phyloP scores from a whole-genome alignment of 257 asterid species.

The Capsicum pubescens region DNA sequence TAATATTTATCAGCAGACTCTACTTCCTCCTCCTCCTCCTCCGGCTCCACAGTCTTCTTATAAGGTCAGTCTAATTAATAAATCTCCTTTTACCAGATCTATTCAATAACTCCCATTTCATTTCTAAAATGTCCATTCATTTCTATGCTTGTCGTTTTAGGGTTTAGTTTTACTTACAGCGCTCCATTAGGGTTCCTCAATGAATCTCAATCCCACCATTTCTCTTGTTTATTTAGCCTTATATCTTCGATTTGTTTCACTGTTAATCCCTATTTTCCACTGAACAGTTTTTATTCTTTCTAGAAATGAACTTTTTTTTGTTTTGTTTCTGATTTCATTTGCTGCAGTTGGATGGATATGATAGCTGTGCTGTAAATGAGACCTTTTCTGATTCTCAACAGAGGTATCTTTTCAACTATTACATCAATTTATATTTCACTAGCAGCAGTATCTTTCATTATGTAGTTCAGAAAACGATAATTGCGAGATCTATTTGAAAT shows the following conservation, averaged over 20 bases:
- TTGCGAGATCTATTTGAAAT: too few species aligned
- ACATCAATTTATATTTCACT: conserved; percentile 29
- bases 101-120: neutral
- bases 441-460: conserved; percentile 17
- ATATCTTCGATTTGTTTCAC: conserved; percentile 27
- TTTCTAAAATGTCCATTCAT: conserved; percentile 30
- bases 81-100: conserved; percentile 41
- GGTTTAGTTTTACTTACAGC: conserved; percentile 46
- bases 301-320: conserved; percentile 21
- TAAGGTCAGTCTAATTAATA: neutral
- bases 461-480: neutral
- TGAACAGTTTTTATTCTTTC: conserved; percentile 28
- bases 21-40: conserved; percentile 34
- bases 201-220: conserved; percentile 42
- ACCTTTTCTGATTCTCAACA: conserved; percentile 41
- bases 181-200: conserved; percentile 52
- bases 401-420: conserved; percentile 50
- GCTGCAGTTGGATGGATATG: conserved; percentile 53
- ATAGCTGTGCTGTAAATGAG: conserved; percentile 39
- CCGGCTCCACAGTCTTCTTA: conserved; percentile 42
- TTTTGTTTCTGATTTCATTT: neutral
- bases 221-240: conserved; percentile 29
- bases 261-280: conserved; percentile 35
- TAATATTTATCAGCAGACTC: conserved; percentile 38
- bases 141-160: conserved; percentile 45